A percentile compares a stretch with the other conserved stretches of the same genome.
Conservation (phyloP, 345 rosid genomes). For the Rhizophora apiculata region DNA sequence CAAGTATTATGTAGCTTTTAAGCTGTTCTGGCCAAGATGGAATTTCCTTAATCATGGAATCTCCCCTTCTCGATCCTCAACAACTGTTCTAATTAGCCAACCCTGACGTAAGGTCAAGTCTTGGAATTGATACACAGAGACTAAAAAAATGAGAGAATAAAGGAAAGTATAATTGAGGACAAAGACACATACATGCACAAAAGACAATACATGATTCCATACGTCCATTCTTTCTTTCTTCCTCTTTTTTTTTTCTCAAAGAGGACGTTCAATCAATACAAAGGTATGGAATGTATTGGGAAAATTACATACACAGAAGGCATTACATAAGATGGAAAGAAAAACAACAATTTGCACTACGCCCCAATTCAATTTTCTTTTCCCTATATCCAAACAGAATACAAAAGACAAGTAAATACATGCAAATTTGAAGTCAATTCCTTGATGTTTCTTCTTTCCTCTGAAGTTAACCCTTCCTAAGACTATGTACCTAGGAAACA, state of each 20-base stretch:
- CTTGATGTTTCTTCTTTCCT: slow-evolving; percentile 14
- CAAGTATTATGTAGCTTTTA: too few species aligned
- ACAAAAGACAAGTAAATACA: slow-evolving; percentile 5
- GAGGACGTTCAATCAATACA: slow-evolving; percentile 1
- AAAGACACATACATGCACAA: too few species aligned
- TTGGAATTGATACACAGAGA: too few species aligned
- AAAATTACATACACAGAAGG: not conserved
- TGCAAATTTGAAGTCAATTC: slow-evolving; percentile 4
- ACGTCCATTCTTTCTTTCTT: accelerated
- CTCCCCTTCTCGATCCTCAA: too few species aligned
- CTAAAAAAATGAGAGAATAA: too few species aligned
- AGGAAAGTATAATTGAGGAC: too few species aligned
- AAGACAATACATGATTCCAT: too few species aligned
- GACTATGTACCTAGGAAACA: slow-evolving; percentile 14
- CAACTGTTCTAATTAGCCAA: too few species aligned
- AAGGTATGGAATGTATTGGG: slow-evolving; percentile 4
- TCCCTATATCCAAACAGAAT: slow-evolving; percentile 4
- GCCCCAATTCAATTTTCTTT: slow-evolving; percentile 1
- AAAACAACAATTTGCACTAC: slow-evolving; percentile 1
- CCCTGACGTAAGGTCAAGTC: too few species aligned
- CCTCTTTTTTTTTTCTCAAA: too few species aligned
- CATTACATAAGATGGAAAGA: slow-evolving; percentile 1
- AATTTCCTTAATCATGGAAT: too few species aligned
- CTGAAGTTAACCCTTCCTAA: slow-evolving; percentile 12
- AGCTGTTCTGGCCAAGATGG: too few species aligned